Percentiles rank a stretch among this genome's conserved stretches.
Conservation (phyloP, 257 asterid species). For the Solanum pimpinellifolium region DNA sequence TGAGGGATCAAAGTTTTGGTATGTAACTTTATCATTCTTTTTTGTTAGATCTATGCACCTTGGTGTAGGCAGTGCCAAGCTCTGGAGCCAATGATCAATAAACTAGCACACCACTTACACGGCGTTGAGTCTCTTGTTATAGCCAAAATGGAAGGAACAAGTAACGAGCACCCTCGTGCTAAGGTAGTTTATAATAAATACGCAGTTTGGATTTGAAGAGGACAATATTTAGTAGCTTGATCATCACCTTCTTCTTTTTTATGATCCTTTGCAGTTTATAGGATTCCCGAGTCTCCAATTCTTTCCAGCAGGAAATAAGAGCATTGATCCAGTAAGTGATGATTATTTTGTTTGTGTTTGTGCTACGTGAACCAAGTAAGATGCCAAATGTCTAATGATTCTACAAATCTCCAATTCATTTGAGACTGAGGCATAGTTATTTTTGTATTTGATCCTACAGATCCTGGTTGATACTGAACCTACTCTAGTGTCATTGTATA, state of each 20-base stretch:
- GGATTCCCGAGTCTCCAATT: conserved; percentile 88
- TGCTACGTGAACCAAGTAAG: neutral
- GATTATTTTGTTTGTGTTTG: neutral
- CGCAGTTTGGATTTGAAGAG: neutral
- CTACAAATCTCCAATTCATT: neutral
- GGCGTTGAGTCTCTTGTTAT: conserved; percentile 41
- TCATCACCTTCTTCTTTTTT: neutral
- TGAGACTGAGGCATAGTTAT: neutral
- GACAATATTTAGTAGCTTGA: neutral
- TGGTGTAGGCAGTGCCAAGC: conserved; percentile 97
- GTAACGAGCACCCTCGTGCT: conserved; percentile 83
- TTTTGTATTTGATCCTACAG: conserved; percentile 19
- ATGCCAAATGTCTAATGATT: neutral
- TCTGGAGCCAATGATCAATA: conserved; percentile 80
- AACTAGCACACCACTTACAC: conserved; percentile 73
- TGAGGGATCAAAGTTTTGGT: neutral
- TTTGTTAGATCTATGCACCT: conserved; percentile 70
- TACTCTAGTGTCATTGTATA: conserved; percentile 67
- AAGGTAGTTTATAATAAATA: conserved; percentile 27
- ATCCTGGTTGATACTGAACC: conserved; percentile 60
- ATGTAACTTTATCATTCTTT: neutral
- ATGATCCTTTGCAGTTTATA: conserved; percentile 43
- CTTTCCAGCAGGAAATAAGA: conserved; percentile 87
- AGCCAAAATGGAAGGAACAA: conserved; percentile 97
- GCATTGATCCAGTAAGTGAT: conserved; percentile 69